Conservation (phyloP, 495 filamentous ascomycete species). For the Neurospora sp. region DNA sequence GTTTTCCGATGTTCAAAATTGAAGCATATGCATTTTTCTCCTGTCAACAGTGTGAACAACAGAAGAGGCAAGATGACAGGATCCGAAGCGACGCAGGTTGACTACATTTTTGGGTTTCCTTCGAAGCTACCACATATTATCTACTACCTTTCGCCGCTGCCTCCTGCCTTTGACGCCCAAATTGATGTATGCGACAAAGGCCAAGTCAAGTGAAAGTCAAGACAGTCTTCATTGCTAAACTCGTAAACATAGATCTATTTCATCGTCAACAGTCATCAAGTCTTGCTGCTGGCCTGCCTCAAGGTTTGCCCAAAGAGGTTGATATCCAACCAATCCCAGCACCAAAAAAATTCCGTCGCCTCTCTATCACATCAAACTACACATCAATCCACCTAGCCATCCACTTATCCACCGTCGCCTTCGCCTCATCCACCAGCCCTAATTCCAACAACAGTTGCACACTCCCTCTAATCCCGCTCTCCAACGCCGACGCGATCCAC, state of each 20-base stretch:
- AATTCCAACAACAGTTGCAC: conserved; percentile 54
- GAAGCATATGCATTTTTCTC: neutral
- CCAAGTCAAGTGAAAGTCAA: neutral
- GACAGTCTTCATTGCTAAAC: neutral
- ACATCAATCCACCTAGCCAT: conserved; percentile 50
- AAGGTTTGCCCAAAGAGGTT: neutral
- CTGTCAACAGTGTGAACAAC: neutral
- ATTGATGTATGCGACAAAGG: neutral
- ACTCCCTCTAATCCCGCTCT: conserved; percentile 54
- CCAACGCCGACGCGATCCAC: conserved; percentile 60
- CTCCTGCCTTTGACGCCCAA: too few relatives aligned
- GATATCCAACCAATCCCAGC: neutral
- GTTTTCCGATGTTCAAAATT: neutral
- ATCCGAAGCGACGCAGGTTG: too few relatives aligned
- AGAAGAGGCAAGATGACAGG: too few relatives aligned
- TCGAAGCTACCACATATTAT: too few relatives aligned
- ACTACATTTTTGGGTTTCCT: too few relatives aligned
- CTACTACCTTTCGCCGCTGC: too few relatives aligned
- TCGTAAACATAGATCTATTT: neutral
- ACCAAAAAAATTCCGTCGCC: too few relatives aligned
- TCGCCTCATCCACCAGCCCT: conserved; percentile 57
- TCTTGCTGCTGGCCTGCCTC: neutral
- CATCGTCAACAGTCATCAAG: neutral
- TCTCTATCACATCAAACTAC: conserved; percentile 1
- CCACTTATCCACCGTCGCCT: conserved; percentile 47